Conservation (phyloP, 1,139 yeast species). For the Magnusiomyces tetraspermus region DNA sequence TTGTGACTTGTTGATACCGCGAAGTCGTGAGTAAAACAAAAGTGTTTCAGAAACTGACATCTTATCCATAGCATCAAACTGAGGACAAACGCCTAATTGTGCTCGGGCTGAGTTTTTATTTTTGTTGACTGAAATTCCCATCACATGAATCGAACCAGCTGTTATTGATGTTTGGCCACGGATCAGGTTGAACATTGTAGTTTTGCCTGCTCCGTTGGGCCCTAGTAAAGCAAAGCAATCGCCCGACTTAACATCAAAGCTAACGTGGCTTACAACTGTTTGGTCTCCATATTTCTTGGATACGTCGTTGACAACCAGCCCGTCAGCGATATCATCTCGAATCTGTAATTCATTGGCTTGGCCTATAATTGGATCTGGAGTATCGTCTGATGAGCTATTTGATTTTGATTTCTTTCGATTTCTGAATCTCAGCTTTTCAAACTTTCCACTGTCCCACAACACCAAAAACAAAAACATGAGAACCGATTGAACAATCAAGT, state of each 20-base stretch:
- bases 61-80: slow-evolving; percentile 35
- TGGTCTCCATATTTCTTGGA: slow-evolving; percentile 24
- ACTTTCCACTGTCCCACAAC: slow-evolving; percentile 32
- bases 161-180: slow-evolving; percentile 41
- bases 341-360: background rate
- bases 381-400: background rate
- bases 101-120: slow-evolving; percentile 29
- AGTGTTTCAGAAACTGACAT: slow-evolving; percentile 31
- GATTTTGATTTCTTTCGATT: background rate
- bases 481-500: slow-evolving; percentile 25
- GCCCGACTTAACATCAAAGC: slow-evolving; percentile 30
- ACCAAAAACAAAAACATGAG: slow-evolving; percentile 23
- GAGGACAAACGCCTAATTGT: slow-evolving; percentile 34
- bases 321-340: slow-evolving; percentile 10
- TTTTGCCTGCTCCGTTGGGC: slow-evolving; percentile 98
- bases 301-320: slow-evolving; percentile 27
- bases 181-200: slow-evolving; percentile 63
- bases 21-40: slow-evolving; percentile 28
- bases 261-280: slow-evolving; percentile 29
- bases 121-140: slow-evolving; percentile 25
- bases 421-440: background rate
- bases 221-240: slow-evolving; percentile 48
- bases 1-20: slow-evolving; percentile 46
- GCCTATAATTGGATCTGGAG: background rate
- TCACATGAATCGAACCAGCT: slow-evolving; percentile 28